A percentile compares a stretch with the other conserved stretches of the same genome.
phyloP scores from a whole-genome alignment of 768 basidiomycete species.

The Phaeotremella fagi region DNA sequence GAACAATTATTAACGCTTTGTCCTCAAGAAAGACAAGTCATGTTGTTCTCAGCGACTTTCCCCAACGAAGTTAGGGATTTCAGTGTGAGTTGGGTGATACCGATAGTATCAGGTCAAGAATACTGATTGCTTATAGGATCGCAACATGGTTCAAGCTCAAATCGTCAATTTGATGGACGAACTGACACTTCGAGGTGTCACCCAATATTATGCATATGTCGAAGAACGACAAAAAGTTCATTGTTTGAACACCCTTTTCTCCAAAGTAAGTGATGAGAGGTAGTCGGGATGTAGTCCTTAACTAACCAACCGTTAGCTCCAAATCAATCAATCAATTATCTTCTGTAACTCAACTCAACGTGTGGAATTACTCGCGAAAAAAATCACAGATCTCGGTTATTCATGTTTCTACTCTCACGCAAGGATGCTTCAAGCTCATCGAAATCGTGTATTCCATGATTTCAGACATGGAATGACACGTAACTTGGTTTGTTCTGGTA shows the following conservation, averaged over 20 bases:
- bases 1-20: slow-evolving; percentile 86
- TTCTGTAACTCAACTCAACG: slow-evolving; percentile 99
- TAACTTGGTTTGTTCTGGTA: slow-evolving; percentile 83
- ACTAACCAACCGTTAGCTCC: slow-evolving; percentile 58
- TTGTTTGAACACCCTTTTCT: slow-evolving; percentile 98
- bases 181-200: slow-evolving; percentile 95
- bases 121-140: slow-evolving; percentile 22
- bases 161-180: slow-evolving; percentile 99
- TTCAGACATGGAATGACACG: slow-evolving; percentile 98
- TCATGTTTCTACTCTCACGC: slow-evolving; percentile 99
- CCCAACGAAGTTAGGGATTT: slow-evolving; percentile 99
- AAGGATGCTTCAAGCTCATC: slow-evolving; percentile 97
- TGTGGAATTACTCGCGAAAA: slow-evolving; percentile 97
- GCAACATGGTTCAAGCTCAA: slow-evolving; percentile 86
- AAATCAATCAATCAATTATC: slow-evolving; percentile 99
- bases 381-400: slow-evolving; percentile 97
- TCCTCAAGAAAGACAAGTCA: slow-evolving; percentile 83
- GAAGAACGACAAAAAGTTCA: slow-evolving; percentile 99
- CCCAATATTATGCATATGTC: slow-evolving; percentile 98
- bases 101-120: background rate
- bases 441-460: slow-evolving; percentile 99
- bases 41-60: slow-evolving; percentile 99
- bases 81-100: slow-evolving; percentile 59
- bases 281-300: background rate
- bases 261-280: slow-evolving; percentile 61